These are phyloP conservation scores for Cryptococcus depauperatus DNA, from an alignment of 1,284 basidiomycete species.

Conservation along the genomic window DNA sequence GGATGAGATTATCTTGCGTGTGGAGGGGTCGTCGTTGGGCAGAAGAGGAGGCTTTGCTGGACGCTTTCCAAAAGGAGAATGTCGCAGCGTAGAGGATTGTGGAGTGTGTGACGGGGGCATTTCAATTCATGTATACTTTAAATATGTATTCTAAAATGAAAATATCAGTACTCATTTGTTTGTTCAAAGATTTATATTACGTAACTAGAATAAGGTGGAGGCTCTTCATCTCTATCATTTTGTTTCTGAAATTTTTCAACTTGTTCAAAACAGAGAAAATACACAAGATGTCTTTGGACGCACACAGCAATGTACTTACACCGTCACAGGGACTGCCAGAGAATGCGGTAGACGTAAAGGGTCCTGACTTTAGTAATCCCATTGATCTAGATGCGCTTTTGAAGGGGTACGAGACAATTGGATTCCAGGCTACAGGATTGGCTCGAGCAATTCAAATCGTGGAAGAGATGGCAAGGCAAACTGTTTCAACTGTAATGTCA, in stretches of 20 bases:
- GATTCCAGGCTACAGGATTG: conserved; percentile 90
- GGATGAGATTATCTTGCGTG: conserved; percentile 14
- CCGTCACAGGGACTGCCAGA: conserved; percentile 70
- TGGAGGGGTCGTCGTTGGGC: too few species aligned
- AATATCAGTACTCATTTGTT: too few species aligned
- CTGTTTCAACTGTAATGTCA: neutral
- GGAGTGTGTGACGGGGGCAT: too few species aligned
- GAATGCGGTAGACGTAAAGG: conserved; percentile 65
- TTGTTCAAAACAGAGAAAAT: neutral
- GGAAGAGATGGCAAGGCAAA: conserved; percentile 44
- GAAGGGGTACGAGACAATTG: conserved; percentile 74
- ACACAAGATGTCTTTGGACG: conserved; percentile 15
- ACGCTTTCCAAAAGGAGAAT: too few species aligned
- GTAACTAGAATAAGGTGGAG: too few species aligned
- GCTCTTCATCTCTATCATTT: too few species aligned
- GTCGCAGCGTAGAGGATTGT: too few species aligned
- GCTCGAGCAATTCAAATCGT: conserved; percentile 62
- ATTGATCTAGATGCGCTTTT: conserved; percentile 66
- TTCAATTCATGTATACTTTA: too few species aligned
- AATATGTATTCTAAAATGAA: too few species aligned
- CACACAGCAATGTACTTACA: conserved; percentile 60
- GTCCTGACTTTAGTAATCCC: conserved; percentile 74
- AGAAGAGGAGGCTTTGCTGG: too few species aligned
- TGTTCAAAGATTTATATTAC: too few species aligned
- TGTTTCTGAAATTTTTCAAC: too few species aligned